Conservation (phyloP, 495 filamentous ascomycete species). For the Tuber magnatum region DNA sequence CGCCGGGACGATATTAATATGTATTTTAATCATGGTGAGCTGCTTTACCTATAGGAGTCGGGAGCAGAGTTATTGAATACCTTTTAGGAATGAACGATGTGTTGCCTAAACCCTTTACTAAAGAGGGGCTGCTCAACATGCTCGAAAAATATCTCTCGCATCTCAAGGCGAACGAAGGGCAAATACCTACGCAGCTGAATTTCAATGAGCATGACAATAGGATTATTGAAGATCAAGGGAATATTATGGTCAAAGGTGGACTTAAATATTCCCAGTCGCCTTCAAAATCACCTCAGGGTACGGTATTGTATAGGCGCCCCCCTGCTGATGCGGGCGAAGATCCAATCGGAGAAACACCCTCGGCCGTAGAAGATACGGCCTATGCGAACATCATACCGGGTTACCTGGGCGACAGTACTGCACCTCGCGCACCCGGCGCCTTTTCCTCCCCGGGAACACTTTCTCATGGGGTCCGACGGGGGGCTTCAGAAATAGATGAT, state of each 20-base stretch:
- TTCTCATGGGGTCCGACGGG: slow-evolving; percentile 28
- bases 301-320: slow-evolving; percentile 26
- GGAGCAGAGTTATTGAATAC: slow-evolving; percentile 1
- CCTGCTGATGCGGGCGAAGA: slow-evolving; percentile 28
- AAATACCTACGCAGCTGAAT: slow-evolving; percentile 30
- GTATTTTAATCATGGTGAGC: slow-evolving; percentile 92
- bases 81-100: slow-evolving; percentile 94
- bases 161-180: slow-evolving; percentile 45
- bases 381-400: slow-evolving; percentile 32
- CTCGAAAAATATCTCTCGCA: slow-evolving; percentile 81
- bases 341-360: slow-evolving; percentile 18
- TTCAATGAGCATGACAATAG: slow-evolving; percentile 31
- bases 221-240: slow-evolving; percentile 25
- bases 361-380: slow-evolving; percentile 22
- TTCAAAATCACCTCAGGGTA: slow-evolving; percentile 29
- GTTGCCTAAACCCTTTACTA: slow-evolving; percentile 92
- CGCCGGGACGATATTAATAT: slow-evolving; percentile 93
- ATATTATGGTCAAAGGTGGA: slow-evolving; percentile 16
- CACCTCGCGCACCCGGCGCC: slow-evolving; percentile 20
- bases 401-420: slow-evolving; percentile 22
- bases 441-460: slow-evolving; percentile 28
- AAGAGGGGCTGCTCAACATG: slow-evolving; percentile 84
- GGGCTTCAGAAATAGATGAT: slow-evolving; percentile 34
- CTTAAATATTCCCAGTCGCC: slow-evolving; percentile 33
- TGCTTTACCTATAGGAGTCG: background rate